Base-by-base conservation (phyloP, 345 rosid genomes). In the Salix brachista region DNA sequence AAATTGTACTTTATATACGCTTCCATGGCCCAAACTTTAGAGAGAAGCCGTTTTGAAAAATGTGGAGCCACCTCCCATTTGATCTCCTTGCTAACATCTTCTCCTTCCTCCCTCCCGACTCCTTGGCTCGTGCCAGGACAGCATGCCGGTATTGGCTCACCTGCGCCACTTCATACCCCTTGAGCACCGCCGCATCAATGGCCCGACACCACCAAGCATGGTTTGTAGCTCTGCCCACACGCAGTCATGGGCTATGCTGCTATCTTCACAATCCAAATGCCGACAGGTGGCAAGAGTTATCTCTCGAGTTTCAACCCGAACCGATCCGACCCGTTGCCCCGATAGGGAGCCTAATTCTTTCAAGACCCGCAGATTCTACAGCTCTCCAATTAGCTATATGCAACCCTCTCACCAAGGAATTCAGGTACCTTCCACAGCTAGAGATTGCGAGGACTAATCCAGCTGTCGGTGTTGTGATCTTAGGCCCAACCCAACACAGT, bases 61-160 rank as follows among this genome's bases (percentile, higher is more conserved):
- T 89, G 92, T 89, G 92, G 92, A 84, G 65, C 87, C 48, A 42
- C 78, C 88, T 87, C 66, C 90, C 89, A 2, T 77, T 67, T 19
- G 90, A 87, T 75, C 26, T 87, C 23, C 83, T 87, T 8, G 77
- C 88, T 65, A 80, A 79, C 25, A 69, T 86, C 80, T 82, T 86
- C 81, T 86, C 87, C 86, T 76, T 80, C 74, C 89, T 89, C 67
- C 74, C 87, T 4, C 86, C 88, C 2, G 88, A 84, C 77, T 85
- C 85, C 48, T 65, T 89, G 58, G 90, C 92, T 11, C 26, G 84
- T 9, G 90, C 92, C 73, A 71, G 46, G 25, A 61, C 87, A 0
- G 71, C 85, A 37, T 87, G 92, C 80, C 85, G 56, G 67, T 58
- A 79, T 6, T 89, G 92, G 90, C 78, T 78, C 75, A 18, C 16